These are phyloP conservation scores for Trypanosoma caninum DNA, from an alignment of 208 protist genomes.

Conservation along the genomic window DNA sequence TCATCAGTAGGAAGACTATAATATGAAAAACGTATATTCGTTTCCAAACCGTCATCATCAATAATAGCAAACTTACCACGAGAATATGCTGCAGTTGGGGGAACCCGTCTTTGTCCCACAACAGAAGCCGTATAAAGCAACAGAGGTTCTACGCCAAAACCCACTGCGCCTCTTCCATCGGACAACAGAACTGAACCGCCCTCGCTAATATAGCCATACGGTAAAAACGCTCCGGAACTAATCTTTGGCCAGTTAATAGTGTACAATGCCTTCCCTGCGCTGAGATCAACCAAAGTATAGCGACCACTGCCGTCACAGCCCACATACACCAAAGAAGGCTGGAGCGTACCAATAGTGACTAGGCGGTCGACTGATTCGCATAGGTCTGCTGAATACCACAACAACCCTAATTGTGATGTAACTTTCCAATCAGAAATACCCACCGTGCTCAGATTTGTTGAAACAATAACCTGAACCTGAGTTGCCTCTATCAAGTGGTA, in stretches of 20 bases:
- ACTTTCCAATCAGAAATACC: conserved; percentile 2
- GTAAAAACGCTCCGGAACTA: neutral
- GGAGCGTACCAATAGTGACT: conserved; percentile 5
- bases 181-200: neutral
- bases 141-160: conserved; percentile 11
- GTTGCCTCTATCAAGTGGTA: conserved; percentile 20
- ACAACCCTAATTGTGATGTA: neutral
- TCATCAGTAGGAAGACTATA: neutral
- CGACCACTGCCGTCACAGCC: conserved; percentile 6
- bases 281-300: conserved; percentile 7
- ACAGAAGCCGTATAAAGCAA: conserved; percentile 6
- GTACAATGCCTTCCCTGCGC: neutral
- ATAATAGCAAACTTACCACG: conserved; percentile 4
- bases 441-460: neutral
- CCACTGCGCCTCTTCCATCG: conserved; percentile 4
- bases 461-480: neutral
- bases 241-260: conserved; percentile 1
- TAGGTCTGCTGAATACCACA: neutral
- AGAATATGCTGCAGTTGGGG: neutral
- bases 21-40: neutral
- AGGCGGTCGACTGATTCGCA: conserved; percentile 2
- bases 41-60: neutral
- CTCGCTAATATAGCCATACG: conserved; percentile 10
- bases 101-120: neutral
- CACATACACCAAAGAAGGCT: conserved; percentile 3